Base-by-base conservation (phyloP, 306 rosid genomes). In the Citrullus colocynthis region DNA sequence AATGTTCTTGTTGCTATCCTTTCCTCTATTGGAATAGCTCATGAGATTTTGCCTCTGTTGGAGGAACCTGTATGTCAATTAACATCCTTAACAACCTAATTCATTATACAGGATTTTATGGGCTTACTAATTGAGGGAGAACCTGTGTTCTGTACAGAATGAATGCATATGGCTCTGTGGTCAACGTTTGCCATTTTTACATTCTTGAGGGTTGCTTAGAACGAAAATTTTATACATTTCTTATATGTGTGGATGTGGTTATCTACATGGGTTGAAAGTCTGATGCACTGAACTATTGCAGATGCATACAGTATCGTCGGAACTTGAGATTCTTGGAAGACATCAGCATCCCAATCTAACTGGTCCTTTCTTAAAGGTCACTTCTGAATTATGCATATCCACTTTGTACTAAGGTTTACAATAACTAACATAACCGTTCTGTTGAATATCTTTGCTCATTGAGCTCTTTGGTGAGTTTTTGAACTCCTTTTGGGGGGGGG, bases 291-390 rank as follows among this genome's bases (percentile, higher is more conserved):
- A 73, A 80, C 78, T 81, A 82, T 69, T 84, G 84, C 93, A 95
- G 98, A 95, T 92, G 95, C 88, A 86, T 62, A 64, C 87, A 36
- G 91, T 92, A 82, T 89, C 98, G 41, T 66, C 76, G 85, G 98
- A 95, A 74, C 98, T 95, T 30, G 98, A 95, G 89, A 92, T 95
- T 86, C 89, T 95, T 78, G 97, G 96, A 79, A 92, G 98, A 88
- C 87, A 89, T 84, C 96, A 88, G 57, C 98, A 92, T 82, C 98
- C 98, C 71, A 87, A 88, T 81, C 87, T 95, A 77, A 95, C 95
- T 4, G 48, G 85, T 67, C 95, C 97, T 14, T 92, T 95, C 85
- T 83, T 90, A 70, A 95, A 90, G 98, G 98, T 92, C 9, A 34
- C 36, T 51, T 57, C 44, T 56, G 41, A 72, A 72, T 72, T 49